A percentile compares a stretch with the other conserved stretches of the same genome.
Conservation (phyloP, 164 flowering plant genomes). For the Pachysandra terminalis region DNA sequence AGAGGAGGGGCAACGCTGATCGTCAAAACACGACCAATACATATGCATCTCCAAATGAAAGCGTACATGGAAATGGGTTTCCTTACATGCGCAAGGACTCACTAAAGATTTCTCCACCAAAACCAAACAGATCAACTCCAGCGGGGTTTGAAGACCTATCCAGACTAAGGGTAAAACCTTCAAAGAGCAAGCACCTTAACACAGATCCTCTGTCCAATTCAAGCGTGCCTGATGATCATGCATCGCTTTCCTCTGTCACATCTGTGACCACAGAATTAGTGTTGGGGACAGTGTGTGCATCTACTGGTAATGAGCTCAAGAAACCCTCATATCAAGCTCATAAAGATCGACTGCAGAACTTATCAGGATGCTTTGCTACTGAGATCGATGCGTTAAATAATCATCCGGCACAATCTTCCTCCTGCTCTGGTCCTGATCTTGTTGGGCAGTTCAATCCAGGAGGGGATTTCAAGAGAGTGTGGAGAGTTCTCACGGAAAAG, state of each 20-base stretch:
- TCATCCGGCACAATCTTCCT: slow-evolving; percentile 26
- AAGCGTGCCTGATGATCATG: slow-evolving; percentile 11
- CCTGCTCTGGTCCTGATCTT: slow-evolving; percentile 26
- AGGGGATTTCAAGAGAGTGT: slow-evolving; percentile 54
- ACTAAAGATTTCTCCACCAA: slow-evolving; percentile 13
- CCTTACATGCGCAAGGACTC: slow-evolving; percentile 22
- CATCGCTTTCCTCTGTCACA: slow-evolving; percentile 39
- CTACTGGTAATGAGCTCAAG: slow-evolving; percentile 20
- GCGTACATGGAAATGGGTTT: slow-evolving; percentile 17
- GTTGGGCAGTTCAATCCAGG: slow-evolving; percentile 26
- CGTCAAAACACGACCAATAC: slow-evolving; percentile 10
- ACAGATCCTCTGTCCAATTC: slow-evolving; percentile 11
- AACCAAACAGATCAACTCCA: slow-evolving; percentile 4
- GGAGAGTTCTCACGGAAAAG: slow-evolving; percentile 39
- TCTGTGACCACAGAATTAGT: slow-evolving; percentile 74
- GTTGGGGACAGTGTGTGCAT: slow-evolving; percentile 38
- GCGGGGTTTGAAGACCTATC: slow-evolving; percentile 19
- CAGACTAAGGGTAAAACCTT: slow-evolving; percentile 20
- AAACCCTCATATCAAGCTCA: slow-evolving; percentile 17
- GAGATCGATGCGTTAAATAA: slow-evolving; percentile 17
- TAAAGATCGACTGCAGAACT: slow-evolving; percentile 20
- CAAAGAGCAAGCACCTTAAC: slow-evolving; percentile 28
- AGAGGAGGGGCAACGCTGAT: slow-evolving; percentile 21
- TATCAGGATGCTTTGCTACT: slow-evolving; percentile 23
- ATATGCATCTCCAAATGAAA: slow-evolving; percentile 24